Base-by-base conservation (phyloP, 352 stramenopile genomes). In the Pythium plurisporium region DNA sequence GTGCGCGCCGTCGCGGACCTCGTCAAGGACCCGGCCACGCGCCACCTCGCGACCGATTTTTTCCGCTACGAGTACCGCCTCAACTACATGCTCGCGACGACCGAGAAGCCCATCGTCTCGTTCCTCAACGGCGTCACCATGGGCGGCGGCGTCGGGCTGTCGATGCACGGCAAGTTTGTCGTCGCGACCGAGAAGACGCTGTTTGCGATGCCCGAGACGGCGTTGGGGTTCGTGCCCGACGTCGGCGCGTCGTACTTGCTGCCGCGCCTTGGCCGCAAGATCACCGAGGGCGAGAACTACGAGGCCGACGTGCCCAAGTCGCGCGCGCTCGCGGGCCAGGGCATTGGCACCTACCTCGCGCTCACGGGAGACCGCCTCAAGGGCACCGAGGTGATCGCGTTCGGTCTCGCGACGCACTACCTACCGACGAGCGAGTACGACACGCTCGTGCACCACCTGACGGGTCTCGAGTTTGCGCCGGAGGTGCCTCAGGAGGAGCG, bases 161-260 rank as follows among this genome's bases (percentile, higher is more conserved):
- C 93, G 12, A 89, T 99, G 64, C 93, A 99, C 76, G 96, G 96
- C 55, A 94, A 94, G 61, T 98, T 98, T 64, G 79, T 98, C 15
- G 79, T 99, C 19, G 94, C 96, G 8, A 99, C 97, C 2, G 94
- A 99, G 73, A 94, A 97, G 67, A 98, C 96, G 38, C 27, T 98
- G 2, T 99, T 99, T 67, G 93, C 96, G n/a, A 99, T 99, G 97
- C 97, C 97, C 7, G 97, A 99, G 83, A 98, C 88, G 11, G 94
- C 87, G 8, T 98, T 99, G 64, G 97, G 97, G 7, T 94, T 99
- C 50, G 98, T 99, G 68, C 96, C 96, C 10, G 97, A 99, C 74
- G 96, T 99, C 26, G 97, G 97, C 33, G 88, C 73, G 6, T 96
- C 89, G 37, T 89, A 97, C 69, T 67, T 98, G 63, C 79, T 99